phyloP scores from a whole-genome alignment of 2,329 filamentous ascomycete genomes.

The Diaporthe batatas region DNA sequence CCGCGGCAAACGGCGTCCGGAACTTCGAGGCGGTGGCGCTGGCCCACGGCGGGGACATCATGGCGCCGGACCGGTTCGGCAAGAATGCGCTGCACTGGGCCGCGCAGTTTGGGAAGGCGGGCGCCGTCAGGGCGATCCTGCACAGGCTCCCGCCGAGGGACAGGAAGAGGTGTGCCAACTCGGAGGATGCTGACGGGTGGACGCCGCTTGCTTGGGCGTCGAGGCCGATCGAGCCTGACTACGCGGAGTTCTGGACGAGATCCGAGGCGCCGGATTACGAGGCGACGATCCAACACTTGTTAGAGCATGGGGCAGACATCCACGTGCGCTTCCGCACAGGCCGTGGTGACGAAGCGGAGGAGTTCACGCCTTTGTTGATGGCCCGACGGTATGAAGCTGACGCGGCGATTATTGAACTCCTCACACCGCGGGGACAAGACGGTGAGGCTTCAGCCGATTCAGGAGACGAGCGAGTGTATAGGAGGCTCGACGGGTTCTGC shows the following conservation, averaged over 20 bases:
- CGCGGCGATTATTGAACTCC: not conserved
- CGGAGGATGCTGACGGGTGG: slow-evolving; percentile 17
- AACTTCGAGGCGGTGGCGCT: slow-evolving; percentile 24
- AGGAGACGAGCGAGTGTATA: not conserved
- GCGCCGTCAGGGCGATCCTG: not conserved
- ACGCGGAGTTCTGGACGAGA: not conserved
- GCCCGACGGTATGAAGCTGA: slow-evolving; percentile 13
- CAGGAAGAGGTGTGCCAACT: not conserved
- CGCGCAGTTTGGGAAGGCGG: slow-evolving; percentile 7
- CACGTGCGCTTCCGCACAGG: not conserved
- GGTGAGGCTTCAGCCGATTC: not conserved
- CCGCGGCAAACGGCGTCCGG: not conserved
- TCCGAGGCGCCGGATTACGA: slow-evolving; percentile 10
- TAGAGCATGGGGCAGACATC: slow-evolving; percentile 5
- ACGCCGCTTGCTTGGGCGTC: slow-evolving; percentile 16
- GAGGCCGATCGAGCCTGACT: not conserved
- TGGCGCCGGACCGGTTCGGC: not conserved
- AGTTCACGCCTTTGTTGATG: slow-evolving; percentile 23
- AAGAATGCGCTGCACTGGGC: slow-evolving; percentile 22
- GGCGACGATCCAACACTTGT: not conserved
- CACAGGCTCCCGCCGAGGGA: slow-evolving; percentile 7
- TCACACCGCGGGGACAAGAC: not conserved
- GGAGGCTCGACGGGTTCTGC: no score
- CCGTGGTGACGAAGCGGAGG: not conserved
- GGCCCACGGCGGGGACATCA: slow-evolving; percentile 14